These are phyloP conservation scores for Limonium bicolor DNA, from an alignment of 148 eudicot genomes.

Conservation along the genomic window DNA sequence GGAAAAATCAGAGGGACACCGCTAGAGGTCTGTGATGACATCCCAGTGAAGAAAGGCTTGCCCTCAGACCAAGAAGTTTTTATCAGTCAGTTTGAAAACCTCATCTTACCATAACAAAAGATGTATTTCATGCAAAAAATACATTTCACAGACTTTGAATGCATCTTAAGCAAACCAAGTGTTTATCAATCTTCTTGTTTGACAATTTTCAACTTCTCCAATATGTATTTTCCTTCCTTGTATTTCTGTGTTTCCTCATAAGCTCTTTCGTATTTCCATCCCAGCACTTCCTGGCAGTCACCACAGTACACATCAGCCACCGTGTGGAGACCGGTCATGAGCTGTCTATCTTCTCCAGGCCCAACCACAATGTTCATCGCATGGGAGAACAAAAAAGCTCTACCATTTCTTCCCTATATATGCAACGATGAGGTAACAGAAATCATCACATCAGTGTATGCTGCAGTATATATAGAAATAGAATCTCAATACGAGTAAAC, in stretches of 20 bases:
- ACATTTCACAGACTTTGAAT: too few relatives aligned
- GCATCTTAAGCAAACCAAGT: too few relatives aligned
- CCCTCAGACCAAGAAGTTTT: too few relatives aligned
- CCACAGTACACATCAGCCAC: constrained; percentile 63
- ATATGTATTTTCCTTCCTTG: constrained; percentile 73
- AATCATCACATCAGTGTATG: too few relatives aligned
- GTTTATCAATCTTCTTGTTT: constrained; percentile 17
- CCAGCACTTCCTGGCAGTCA: constrained; percentile 62
- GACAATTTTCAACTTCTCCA: constrained; percentile 63
- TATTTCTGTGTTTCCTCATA: constrained; percentile 70
- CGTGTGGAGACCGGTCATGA: constrained; percentile 75
- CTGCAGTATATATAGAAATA: too few relatives aligned
- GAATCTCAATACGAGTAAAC: too few relatives aligned
- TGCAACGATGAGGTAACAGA: constrained; percentile 1
- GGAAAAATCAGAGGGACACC: too few relatives aligned
- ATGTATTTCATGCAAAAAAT: too few relatives aligned
- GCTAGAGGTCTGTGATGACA: too few relatives aligned
- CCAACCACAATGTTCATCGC: constrained; percentile 60
- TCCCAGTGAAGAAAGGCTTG: too few relatives aligned
- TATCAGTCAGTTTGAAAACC: too few relatives aligned
- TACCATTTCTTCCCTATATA: constrained; percentile 50
- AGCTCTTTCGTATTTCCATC: constrained; percentile 77
- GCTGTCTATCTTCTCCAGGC: constrained; percentile 67
- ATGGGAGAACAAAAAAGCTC: constrained; percentile 77
- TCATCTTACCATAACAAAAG: too few relatives aligned